phyloP scores from a whole-genome alignment of 2,329 filamentous ascomycete genomes.

The Aspergillus neotritici region DNA sequence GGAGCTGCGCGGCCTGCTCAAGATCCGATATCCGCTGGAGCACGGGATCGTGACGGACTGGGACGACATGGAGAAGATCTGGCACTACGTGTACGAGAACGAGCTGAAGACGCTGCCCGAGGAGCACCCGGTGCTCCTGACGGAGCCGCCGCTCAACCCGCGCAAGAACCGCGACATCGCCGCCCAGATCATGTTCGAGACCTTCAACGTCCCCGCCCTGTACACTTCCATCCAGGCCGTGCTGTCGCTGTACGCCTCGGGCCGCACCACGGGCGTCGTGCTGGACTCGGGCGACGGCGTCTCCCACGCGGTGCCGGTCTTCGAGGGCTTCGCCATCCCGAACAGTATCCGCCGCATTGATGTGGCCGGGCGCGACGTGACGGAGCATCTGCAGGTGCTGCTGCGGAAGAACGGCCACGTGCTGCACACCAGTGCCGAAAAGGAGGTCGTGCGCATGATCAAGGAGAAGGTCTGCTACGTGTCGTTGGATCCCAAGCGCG shows the following conservation, averaged over 20 bases:
- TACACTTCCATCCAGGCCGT: constrained; percentile 98
- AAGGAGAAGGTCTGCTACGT: constrained; percentile 95
- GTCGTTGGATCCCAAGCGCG: constrained; percentile 79
- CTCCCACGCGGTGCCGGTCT: constrained; percentile 94
- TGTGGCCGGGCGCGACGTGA: constrained; percentile 91
- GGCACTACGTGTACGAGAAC: constrained; percentile 95
- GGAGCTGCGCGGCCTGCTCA: constrained; percentile 84
- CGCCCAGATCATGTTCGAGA: constrained; percentile 96
- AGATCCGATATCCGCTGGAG: constrained; percentile 92
- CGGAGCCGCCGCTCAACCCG: constrained; percentile 92
- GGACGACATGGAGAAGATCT: constrained; percentile 99
- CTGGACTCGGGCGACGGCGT: constrained; percentile 94
- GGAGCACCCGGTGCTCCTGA: constrained; percentile 96
- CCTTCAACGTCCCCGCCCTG: constrained; percentile 93
- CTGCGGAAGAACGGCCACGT: constrained; percentile 88
- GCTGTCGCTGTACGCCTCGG: constrained; percentile 89
- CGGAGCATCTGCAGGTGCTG: constrained; percentile 86
- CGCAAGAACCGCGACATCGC: constrained; percentile 92
- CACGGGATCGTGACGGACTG: constrained; percentile 98
- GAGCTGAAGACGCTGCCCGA: constrained; percentile 95
- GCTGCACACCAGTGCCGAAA: constrained; percentile 97
- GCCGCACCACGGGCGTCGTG: constrained; percentile 91
- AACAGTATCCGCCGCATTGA: constrained; percentile 94
- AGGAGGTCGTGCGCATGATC: constrained; percentile 95
- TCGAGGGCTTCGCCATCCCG: constrained; percentile 94